Evolutionary conservation across 768 basidiomycete genomes (phyloP), one percentile per base, ranked within the genome.

Genomic region (Saitozyma podzolica): DNA sequence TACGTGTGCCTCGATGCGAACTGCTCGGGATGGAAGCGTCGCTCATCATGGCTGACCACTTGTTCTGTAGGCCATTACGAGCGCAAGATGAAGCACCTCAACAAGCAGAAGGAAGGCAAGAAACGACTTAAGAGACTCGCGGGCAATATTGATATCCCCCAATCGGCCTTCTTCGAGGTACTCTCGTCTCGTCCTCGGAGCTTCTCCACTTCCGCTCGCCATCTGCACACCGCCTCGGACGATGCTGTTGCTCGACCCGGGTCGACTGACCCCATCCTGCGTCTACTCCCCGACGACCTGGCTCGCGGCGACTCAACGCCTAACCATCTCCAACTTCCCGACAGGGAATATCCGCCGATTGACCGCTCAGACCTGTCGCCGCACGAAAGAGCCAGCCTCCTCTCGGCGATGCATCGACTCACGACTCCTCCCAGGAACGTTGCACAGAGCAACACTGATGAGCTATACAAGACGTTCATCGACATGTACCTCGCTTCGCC

Each of bases 161-260:
- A 96, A 72, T 92, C 94, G 73, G 95, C 94, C 1, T 98, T 99
- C 84, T 96, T 90, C 79, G 86, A 91, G 65, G 88, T 97, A 57
- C 82, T 98, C 64, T 86, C 77, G 52, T 75, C 64, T 48, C 67
- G 74, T 40, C 69, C 61, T 50, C 66, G 61, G 29, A 47, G 39
- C 9, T 63, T 47, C 20, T 50, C 62, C 45, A 50, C 48, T 17
- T 55, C 17, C 14, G 61, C 47, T 42, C 39, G 39, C 11, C 51
- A 17, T 47, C 45, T 47, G 8, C 17, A 52, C 13, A 3, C 11
- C 13, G 51, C 20, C 51, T 52, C 39, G 17, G 13, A 10, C 39
- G 61, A 37, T 19, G 16, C 9, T 54, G 54, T 45, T 41, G 50
- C 43, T 37, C 50, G 5, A 37, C 50, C 29, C 37, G 40, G 7